These are phyloP conservation scores for Coemansia sp. DNA, from an alignment of 192 early-diverging fungal genomes.

Conservation along the genomic window DNA sequence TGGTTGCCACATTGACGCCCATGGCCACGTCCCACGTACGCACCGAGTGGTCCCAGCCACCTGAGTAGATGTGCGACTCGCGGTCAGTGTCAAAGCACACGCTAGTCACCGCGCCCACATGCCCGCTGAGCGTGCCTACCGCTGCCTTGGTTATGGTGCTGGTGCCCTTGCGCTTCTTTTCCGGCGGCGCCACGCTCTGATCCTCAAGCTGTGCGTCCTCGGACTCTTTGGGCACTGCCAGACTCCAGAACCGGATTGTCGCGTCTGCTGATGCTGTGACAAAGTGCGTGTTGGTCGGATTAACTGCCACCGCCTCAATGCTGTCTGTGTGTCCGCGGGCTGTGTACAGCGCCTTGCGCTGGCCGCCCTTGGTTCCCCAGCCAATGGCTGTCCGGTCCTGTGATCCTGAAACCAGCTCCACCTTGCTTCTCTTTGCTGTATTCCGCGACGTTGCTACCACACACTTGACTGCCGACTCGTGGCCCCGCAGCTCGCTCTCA, in stretches of 20 bases:
- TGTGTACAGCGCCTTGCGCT: slow-evolving; percentile 59
- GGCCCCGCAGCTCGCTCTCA: slow-evolving; percentile 62
- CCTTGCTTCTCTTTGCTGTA: slow-evolving; percentile 42
- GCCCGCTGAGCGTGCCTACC: slow-evolving; percentile 60
- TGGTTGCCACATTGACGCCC: slow-evolving; percentile 70
- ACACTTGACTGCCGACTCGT: slow-evolving; percentile 72
- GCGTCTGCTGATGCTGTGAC: slow-evolving; percentile 71
- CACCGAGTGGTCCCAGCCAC: slow-evolving; percentile 92
- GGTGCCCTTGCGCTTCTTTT: slow-evolving; percentile 36
- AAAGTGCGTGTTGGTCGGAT: slow-evolving; percentile 53
- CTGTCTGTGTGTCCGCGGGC: slow-evolving; percentile 78
- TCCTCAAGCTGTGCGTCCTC: slow-evolving; percentile 31
- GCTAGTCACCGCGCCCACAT: slow-evolving; percentile 73
- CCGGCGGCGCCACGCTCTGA: slow-evolving; percentile 18
- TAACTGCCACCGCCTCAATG: slow-evolving; percentile 72
- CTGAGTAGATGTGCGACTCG: slow-evolving; percentile 70
- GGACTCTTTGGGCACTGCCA: slow-evolving; percentile 54
- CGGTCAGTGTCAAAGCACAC: slow-evolving; percentile 67
- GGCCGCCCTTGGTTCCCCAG: slow-evolving; percentile 57
- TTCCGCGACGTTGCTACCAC: slow-evolving; percentile 58
- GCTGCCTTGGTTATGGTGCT: slow-evolving; percentile 36
- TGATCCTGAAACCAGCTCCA: slow-evolving; percentile 57
- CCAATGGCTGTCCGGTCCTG: slow-evolving; percentile 68
- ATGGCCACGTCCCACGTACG: slow-evolving; percentile 85
- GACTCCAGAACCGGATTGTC: slow-evolving; percentile 77